Evolutionary conservation across 345 rosid species (phyloP).

Genomic region (Sonneratia alba): DNA sequence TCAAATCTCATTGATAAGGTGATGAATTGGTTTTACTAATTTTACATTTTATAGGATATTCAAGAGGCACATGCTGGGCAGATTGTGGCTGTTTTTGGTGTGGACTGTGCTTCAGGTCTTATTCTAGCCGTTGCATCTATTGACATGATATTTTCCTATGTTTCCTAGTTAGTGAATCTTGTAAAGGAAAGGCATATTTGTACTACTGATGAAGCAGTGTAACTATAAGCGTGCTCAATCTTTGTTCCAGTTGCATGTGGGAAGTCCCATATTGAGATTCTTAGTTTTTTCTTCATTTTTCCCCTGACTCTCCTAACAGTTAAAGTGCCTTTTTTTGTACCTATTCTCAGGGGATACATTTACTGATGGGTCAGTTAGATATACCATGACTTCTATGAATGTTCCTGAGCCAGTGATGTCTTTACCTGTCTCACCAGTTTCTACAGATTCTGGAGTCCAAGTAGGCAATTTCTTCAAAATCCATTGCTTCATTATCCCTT

Average conservation of each 20-base stretch:
- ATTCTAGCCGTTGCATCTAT: neutral
- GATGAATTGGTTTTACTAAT: neutral
- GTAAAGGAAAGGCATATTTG: neutral
- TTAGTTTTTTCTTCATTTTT: neutral
- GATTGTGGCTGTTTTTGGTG: constrained; percentile 97
- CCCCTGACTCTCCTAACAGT: neutral
- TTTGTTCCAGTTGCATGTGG: neutral
- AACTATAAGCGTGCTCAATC: neutral
- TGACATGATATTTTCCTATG: neutral
- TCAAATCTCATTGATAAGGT: neutral
- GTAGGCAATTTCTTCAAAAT: constrained; percentile 29
- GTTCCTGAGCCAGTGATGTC: constrained; percentile 99
- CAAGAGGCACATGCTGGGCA: constrained; percentile 99
- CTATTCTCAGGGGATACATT: constrained; percentile 71
- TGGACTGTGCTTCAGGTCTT: constrained; percentile 97
- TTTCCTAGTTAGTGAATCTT: neutral
- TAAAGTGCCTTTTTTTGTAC: neutral
- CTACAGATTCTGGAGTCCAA: constrained; percentile 94
- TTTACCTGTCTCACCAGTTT: constrained; percentile 89
- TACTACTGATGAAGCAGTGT: neutral
- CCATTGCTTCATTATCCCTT: neutral
- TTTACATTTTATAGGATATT: constrained; percentile 57
- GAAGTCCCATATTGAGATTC: too few species aligned
- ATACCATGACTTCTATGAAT: constrained; percentile 99
- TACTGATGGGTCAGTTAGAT: constrained; percentile 84